These are phyloP conservation scores for Hymenoscyphus salicellus DNA, from an alignment of 2,329 filamentous ascomycete genomes.

Conservation along the genomic window DNA sequence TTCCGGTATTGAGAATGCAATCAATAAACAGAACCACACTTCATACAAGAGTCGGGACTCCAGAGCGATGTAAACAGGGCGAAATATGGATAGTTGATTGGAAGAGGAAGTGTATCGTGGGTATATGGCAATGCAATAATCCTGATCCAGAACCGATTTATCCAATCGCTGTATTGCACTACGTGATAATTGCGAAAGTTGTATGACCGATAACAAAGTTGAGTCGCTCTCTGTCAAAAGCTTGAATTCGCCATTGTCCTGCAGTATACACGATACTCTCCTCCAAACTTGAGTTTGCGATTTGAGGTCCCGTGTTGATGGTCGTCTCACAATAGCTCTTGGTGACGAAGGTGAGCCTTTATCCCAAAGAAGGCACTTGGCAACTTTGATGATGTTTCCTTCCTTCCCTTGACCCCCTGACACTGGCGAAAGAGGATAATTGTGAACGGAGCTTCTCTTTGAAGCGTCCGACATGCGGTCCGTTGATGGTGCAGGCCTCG, in stretches of 20 bases:
- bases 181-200: constrained; percentile 82
- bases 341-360: constrained; percentile 59
- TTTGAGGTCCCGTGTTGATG: constrained; percentile 56
- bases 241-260: constrained; percentile 93
- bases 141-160: constrained; percentile 83
- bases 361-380: constrained; percentile 88
- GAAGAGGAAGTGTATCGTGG: constrained; percentile 81
- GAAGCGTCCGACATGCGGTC: constrained; percentile 30
- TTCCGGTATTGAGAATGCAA: constrained; percentile 89
- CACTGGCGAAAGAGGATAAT: constrained; percentile 41
- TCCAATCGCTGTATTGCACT: constrained; percentile 89
- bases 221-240: constrained; percentile 84
- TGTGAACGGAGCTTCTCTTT: constrained; percentile 41
- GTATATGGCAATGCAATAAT: constrained; percentile 93
- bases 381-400: constrained; percentile 88
- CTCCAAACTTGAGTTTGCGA: constrained; percentile 66
- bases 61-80: constrained; percentile 85
- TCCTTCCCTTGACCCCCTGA: constrained; percentile 66
- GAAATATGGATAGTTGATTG: constrained; percentile 69
- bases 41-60: constrained; percentile 90
- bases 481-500: constrained; percentile 17
- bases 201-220: constrained; percentile 75
- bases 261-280: constrained; percentile 84
- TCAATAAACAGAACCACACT: constrained; percentile 90
- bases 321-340: constrained; percentile 48